Percentiles rank a stretch among this genome's conserved stretches.
These are phyloP conservation scores for Apium graveolens DNA, from an alignment of 129 eudicot species.

Conservation along the genomic window DNA sequence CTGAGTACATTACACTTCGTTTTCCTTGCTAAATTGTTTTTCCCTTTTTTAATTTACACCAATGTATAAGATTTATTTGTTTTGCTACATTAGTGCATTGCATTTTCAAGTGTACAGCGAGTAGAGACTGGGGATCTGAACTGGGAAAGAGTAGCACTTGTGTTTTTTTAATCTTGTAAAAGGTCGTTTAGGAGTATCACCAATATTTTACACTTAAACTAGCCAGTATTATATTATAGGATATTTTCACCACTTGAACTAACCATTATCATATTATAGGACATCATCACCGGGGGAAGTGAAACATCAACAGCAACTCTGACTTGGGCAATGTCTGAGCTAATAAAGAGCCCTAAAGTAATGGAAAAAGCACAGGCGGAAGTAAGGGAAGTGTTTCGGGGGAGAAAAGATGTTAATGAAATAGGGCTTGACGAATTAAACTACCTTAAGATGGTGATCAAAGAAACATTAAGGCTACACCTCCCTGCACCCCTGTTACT, in stretches of 20 bases:
- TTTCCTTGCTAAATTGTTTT: too few species aligned
- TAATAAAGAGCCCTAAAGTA: conserved; percentile 33
- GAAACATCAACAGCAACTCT: conserved; percentile 10
- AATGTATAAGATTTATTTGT: too few species aligned
- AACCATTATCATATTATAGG: too few species aligned
- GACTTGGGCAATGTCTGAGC: conserved; percentile 20
- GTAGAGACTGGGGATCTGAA: too few species aligned
- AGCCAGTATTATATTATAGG: too few species aligned
- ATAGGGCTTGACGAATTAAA: conserved; percentile 21
- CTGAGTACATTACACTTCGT: too few species aligned
- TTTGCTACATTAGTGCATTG: too few species aligned
- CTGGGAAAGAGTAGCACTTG: too few species aligned
- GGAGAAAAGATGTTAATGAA: conserved; percentile 17
- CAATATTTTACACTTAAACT: background rate
- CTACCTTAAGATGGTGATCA: conserved; percentile 28
- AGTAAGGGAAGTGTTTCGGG: conserved; percentile 31
- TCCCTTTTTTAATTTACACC: too few species aligned
- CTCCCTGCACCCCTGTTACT: conserved; percentile 41
- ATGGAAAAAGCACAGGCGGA: conserved; percentile 39
- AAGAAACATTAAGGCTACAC: conserved; percentile 47
- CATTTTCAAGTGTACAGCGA: too few species aligned
- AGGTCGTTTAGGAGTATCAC: background rate
- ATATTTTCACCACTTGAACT: too few species aligned
- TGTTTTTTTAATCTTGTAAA: too few species aligned
- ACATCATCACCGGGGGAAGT: conserved; percentile 4